Evolutionary conservation across 2,329 filamentous ascomycete genomes (phyloP).

Genomic region (Bipolaris sorokiniana): DNA sequence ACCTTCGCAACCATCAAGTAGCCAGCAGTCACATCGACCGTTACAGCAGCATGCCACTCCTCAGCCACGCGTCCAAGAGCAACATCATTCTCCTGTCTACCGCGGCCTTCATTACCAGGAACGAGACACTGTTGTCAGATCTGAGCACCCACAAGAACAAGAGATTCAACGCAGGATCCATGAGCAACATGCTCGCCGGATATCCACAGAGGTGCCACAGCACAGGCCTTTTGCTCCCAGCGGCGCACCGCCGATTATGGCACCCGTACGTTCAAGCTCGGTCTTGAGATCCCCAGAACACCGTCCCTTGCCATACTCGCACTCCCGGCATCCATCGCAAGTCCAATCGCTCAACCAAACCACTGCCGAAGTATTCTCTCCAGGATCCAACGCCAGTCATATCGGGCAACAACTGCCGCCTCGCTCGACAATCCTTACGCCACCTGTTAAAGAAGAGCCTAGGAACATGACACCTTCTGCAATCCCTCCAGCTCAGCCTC

Average conservation of each 20-base stretch:
- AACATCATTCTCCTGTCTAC: constrained; percentile 34
- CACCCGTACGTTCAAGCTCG: constrained; percentile 36
- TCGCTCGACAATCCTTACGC: constrained; percentile 36
- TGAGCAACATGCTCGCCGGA: constrained; percentile 35
- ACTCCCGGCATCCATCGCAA: constrained; percentile 36
- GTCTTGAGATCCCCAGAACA: constrained; percentile 41
- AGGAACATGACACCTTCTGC: constrained; percentile 33
- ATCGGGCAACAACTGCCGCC: constrained; percentile 30
- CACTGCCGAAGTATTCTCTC: constrained; percentile 28
- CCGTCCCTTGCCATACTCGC: constrained; percentile 37
- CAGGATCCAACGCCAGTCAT: constrained; percentile 25
- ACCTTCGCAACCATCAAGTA: constrained; percentile 35
- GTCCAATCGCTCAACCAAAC: constrained; percentile 32
- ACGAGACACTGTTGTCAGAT: constrained; percentile 31
- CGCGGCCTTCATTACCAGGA: constrained; percentile 37
- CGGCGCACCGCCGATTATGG: constrained; percentile 26
- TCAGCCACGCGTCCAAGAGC: constrained; percentile 37
- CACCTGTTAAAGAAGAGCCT: constrained; percentile 45
- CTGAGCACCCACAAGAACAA: constrained; percentile 41
- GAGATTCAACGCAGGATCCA: constrained; percentile 38
- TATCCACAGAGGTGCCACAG: constrained; percentile 42
- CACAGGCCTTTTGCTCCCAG: constrained; percentile 34
- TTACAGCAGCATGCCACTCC: constrained; percentile 38
- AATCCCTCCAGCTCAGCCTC: constrained; percentile 26
- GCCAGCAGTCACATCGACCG: constrained; percentile 28